These are phyloP conservation scores for Metarhizium sp. DNA, from an alignment of 2,329 filamentous ascomycete genomes.

Conservation along the genomic window DNA sequence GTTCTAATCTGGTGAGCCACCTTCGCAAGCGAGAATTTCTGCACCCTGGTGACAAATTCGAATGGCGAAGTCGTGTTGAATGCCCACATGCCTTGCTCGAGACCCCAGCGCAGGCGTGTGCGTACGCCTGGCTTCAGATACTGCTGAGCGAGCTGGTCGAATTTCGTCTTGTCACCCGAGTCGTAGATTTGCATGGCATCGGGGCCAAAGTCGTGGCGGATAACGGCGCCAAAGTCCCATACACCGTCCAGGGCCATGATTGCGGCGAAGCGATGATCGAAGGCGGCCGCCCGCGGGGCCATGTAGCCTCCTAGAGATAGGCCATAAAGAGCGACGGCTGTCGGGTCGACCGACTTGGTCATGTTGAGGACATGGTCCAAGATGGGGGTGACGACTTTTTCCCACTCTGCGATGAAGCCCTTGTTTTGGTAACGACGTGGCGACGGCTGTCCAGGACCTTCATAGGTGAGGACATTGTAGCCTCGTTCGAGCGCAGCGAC, in stretches of 20 bases:
- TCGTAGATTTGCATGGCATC: slow-evolving; percentile 5
- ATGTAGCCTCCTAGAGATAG: slow-evolving; percentile 32
- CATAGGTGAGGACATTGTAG: slow-evolving; percentile 32
- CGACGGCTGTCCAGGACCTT: slow-evolving; percentile 35
- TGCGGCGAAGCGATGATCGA: slow-evolving; percentile 33
- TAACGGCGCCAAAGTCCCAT: slow-evolving; percentile 17
- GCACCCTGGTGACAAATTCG: slow-evolving; percentile 9
- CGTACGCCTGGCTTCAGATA: slow-evolving; percentile 4
- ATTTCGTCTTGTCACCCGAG: slow-evolving; percentile 7
- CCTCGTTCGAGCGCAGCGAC: slow-evolving; percentile 25
- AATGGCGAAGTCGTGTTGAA: slow-evolving; percentile 16
- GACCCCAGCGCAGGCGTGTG: slow-evolving; percentile 13
- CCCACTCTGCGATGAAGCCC: slow-evolving; percentile 36
- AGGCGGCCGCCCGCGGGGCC: slow-evolving; percentile 30
- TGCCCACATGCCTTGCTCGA: slow-evolving; percentile 17
- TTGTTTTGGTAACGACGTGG: slow-evolving; percentile 30
- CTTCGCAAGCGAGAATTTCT: slow-evolving; percentile 11
- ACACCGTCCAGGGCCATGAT: slow-evolving; percentile 30
- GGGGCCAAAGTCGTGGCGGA: slow-evolving; percentile 2
- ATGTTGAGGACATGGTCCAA: slow-evolving; percentile 26
- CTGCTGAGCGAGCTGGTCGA: slow-evolving; percentile 11
- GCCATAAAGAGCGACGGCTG: slow-evolving; percentile 27
- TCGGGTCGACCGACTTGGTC: slow-evolving; percentile 17
- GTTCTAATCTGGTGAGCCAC: slow-evolving; percentile 12
- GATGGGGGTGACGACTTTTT: slow-evolving; percentile 27